Base-by-base conservation (phyloP, 805 yeast genomes). In the Cyberlindnera samutprakarnensis region DNA sequence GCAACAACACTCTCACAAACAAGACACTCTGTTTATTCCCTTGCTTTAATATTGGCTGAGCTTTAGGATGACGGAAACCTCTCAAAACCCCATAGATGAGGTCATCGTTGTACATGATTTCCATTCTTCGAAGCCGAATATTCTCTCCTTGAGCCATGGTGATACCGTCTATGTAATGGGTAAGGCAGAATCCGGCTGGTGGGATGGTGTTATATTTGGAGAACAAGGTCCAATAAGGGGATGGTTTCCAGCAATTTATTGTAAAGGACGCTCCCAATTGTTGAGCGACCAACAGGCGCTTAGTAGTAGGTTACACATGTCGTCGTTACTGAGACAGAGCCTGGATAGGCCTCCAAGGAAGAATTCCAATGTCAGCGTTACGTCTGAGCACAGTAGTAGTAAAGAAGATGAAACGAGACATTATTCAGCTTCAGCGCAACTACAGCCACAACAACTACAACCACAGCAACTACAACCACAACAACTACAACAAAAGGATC, bases 171-270 rank as follows among this genome's bases (percentile, higher is more conserved):
- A 78, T 43, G 92, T 86, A 11, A 50, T 83, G n/a, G 52, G 67
- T 12, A 80, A 79, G 38, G 62, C 73, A 12, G 71, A 68, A 24
- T 53, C 74, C 3, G 83, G 86, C 3, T 86, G 95, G 95, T 84
- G 94, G 92, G 95, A 86, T 53, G 95, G 95, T 9, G 64, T 79
- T 13, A 42, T 62, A 23, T 30, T 46, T 36, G 34, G 46, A 37
- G 39, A 42, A 8, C 54, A 50, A 5, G 56, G 54, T 23, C 53
- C 59, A 6, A 47, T 51, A 24, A 66, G 94, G 49, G 95, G 95
- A 44, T 86, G 95, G 95, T 83, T 86, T 59, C 94, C 95, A 13
- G 70, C 70, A 30, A 71, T 69, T 36, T 78, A 69, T 54, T 75
- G 75, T 18, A 34, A 27, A 25, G 16, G 30, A 14, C 25, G 41